A percentile compares a stretch with the other conserved stretches of the same genome.
These are phyloP conservation scores for Sporothrix variecibatus DNA, from an alignment of 2,329 filamentous ascomycete genomes.

Conservation along the genomic window DNA sequence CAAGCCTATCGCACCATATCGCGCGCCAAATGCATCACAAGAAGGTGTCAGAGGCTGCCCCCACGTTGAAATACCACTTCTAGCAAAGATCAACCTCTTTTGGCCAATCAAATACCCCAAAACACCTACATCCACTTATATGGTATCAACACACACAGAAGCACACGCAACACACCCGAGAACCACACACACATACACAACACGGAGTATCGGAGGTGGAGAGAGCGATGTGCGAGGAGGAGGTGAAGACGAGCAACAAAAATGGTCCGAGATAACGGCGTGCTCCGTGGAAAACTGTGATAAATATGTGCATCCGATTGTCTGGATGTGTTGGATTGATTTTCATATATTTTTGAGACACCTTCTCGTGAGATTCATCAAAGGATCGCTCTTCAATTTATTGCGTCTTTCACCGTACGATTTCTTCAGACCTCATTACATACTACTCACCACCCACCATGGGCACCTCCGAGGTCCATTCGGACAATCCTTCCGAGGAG, in stretches of 20 bases:
- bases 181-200: background rate
- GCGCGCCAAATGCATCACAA: conserved; percentile 11
- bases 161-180: background rate
- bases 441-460: background rate
- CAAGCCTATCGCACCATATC: conserved; percentile 13
- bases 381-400: background rate
- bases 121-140: background rate
- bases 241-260: background rate
- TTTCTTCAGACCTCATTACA: background rate
- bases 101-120: background rate
- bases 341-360: background rate
- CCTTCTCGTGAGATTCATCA: background rate
- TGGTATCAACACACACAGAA: background rate
- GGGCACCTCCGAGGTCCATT: background rate
- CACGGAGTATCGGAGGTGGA: background rate
- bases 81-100: background rate
- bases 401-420: background rate
- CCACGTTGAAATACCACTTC: background rate
- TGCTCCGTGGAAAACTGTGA: background rate
- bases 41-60: conserved; percentile 7
- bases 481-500: background rate
- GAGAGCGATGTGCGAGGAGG: background rate
- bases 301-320: background rate
- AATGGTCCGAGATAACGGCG: background rate
- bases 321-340: background rate